phyloP scores from a whole-genome alignment of 208 protist species.

The Blechomonas ayalai region DNA sequence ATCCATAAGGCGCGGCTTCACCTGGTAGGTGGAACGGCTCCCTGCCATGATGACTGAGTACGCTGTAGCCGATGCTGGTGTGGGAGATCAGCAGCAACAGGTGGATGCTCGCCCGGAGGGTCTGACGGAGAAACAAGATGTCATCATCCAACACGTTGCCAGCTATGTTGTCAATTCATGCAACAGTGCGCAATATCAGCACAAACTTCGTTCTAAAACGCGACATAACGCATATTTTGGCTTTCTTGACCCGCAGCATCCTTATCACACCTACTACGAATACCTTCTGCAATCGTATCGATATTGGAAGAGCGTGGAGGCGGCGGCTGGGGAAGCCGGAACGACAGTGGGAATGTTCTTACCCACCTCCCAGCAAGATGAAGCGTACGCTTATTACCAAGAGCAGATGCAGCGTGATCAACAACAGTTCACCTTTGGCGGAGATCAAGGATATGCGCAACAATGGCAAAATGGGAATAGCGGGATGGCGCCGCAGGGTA shows the following conservation, averaged over 20 bases:
- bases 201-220: slow-evolving; percentile 50
- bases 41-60: too few species aligned
- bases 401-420: slow-evolving; percentile 8
- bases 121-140: slow-evolving; percentile 67
- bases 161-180: slow-evolving; percentile 71
- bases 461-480: too few species aligned
- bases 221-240: slow-evolving; percentile 68
- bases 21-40: too few species aligned
- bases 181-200: slow-evolving; percentile 58
- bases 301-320: slow-evolving; percentile 32
- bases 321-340: slow-evolving; percentile 10
- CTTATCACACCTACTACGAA: slow-evolving; percentile 67
- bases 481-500: too few species aligned
- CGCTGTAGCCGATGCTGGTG: too few species aligned
- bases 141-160: slow-evolving; percentile 75
- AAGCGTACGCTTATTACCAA: slow-evolving; percentile 20
- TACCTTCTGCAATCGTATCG: slow-evolving; percentile 70
- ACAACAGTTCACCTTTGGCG: too few species aligned
- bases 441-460: too few species aligned
- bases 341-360: slow-evolving; percentile 1
- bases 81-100: too few species aligned
- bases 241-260: slow-evolving; percentile 52
- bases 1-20: too few species aligned
- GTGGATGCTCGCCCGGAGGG: slow-evolving; percentile 36
- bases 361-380: too few species aligned